Evolutionary conservation across 2,329 filamentous ascomycete genomes (phyloP).

Genomic region (Aspergillus ruber): DNA sequence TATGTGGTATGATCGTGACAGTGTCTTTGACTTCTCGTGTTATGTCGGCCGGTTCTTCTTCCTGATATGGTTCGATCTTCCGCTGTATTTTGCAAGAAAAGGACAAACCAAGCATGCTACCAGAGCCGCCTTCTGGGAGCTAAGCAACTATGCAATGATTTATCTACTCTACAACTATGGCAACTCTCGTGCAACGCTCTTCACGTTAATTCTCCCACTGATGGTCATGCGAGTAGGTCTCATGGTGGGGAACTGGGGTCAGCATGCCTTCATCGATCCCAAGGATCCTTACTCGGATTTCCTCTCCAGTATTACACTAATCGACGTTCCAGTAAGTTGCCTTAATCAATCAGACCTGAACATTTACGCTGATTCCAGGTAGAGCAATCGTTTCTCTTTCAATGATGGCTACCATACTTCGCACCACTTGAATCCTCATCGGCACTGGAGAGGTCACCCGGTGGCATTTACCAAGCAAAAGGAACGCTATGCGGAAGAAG

Average conservation of each 20-base stretch:
- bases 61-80: constrained; percentile 67
- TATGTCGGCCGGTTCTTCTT: constrained; percentile 70
- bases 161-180: constrained; percentile 44
- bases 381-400: constrained; percentile 78
- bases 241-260: constrained; percentile 81
- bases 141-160: constrained; percentile 50
- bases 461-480: constrained; percentile 66
- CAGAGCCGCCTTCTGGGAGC: constrained; percentile 57
- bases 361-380: background rate
- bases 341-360: background rate
- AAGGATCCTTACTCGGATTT: constrained; percentile 71
- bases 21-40: constrained; percentile 57
- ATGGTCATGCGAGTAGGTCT: constrained; percentile 60
- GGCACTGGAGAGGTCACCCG: constrained; percentile 78
- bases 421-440: constrained; percentile 25
- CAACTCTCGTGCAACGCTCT: constrained; percentile 54
- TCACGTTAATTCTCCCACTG: constrained; percentile 62
- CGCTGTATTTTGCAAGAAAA: constrained; percentile 64
- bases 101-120: constrained; percentile 50
- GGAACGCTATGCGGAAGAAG: constrained; percentile 57
- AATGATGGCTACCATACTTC: constrained; percentile 80
- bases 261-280: constrained; percentile 74
- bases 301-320: constrained; percentile 69
- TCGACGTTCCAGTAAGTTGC: constrained; percentile 66
- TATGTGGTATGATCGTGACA: constrained; percentile 68